Base-by-base conservation (phyloP, 78 protist species). In the Carpediemonas membranifera region DNA sequence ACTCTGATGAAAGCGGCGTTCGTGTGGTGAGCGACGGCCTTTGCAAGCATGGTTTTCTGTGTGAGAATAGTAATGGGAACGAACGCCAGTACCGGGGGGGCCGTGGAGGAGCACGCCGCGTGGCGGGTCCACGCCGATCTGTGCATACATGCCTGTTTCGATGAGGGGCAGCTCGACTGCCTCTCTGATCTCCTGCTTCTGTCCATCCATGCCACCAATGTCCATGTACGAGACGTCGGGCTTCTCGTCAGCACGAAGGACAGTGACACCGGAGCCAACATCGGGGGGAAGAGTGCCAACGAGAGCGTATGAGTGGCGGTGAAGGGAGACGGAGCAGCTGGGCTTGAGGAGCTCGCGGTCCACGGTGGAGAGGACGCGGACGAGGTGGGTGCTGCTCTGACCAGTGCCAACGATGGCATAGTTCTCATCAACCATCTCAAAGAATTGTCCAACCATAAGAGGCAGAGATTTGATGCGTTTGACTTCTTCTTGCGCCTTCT, bases 181-280 rank as follows among this genome's bases (percentile, higher is more conserved):
- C 80, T 97, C 99, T 43, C 98, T 83, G 81, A 97, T 90, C 63
- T 97, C 99, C 74, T 97, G 99, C 85, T 97, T 97, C 76, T 97
- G 99, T 50, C 86, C 84, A 82, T 96, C 99, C 34, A 75, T 53
- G 39, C 98, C 98, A 15, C 99, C 99, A 35, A 95, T 91, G 72
- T 93, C 97, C 0, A 85, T 43, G 68, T 90, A 90, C 35, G 77
- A 16, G n/a, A 86, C 78, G 33, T 73, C 52, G 18, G 71, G 76
- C 50, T 35, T 15, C 54, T 73, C 76, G 44, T 5, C 15, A 1
- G 41, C 2, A 21, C 59, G 66, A 37, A 70, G 56, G 35, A 80
- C 88, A 55, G 89, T 68, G 41, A 91, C 76, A 82, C 94, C 99
- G 37, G 98, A 85, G 68, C 95, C 99, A 15, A 95, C 93, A 0